Conservation (phyloP, 2,329 filamentous ascomycete species). For the Cryphonectria parasitica region DNA sequence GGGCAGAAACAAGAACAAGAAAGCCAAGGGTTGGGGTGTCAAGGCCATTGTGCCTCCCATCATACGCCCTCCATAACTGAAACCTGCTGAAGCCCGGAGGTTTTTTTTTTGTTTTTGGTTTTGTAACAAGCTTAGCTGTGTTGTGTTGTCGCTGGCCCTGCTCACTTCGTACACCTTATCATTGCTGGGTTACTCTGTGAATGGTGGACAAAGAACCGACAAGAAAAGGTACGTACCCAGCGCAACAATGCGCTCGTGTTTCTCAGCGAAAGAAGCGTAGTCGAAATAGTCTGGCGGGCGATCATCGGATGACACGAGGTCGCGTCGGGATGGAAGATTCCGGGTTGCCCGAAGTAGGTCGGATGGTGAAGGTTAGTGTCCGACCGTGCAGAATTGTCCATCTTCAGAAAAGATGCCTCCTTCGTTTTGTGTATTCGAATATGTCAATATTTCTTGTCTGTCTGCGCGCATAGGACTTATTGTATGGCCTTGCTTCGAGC, state of each 20-base stretch:
- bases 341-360: neutral
- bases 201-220: neutral
- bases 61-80: neutral
- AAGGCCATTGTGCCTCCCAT: neutral
- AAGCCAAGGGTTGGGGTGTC: neutral
- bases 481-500: neutral
- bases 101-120: no score
- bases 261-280: no score
- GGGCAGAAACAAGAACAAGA: neutral
- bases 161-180: neutral
- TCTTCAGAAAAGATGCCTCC: no score
- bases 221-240: neutral
- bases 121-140: neutral
- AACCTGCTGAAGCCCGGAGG: neutral
- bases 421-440: neutral
- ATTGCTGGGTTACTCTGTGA: neutral
- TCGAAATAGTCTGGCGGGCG: neutral
- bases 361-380: neutral
- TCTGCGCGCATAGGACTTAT: neutral
- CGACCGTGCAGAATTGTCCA: neutral
- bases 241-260: neutral
- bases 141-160: neutral
- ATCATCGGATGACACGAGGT: conserved; percentile 1
- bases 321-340: neutral
- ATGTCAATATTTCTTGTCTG: neutral